Evolutionary conservation across 2,329 filamentous ascomycete species (phyloP), one percentile per base, ranked within the genome.

Genomic region (Stagonosporopsis chrysanthemi): DNA sequence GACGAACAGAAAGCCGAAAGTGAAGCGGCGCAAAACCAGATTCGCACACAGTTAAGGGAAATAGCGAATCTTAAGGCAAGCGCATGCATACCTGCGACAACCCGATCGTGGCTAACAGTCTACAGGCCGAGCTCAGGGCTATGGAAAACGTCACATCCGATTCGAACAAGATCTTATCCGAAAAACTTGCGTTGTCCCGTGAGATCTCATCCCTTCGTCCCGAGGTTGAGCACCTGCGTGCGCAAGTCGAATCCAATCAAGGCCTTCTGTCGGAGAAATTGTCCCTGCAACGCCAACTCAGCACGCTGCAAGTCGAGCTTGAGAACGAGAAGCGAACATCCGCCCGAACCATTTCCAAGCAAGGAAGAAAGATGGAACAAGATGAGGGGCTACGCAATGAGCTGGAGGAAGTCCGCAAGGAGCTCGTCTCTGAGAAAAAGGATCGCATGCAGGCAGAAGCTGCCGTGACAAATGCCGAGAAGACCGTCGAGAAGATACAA

Each of bases 311-410:
- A 74, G 87, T 91, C 40, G 90, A 96, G 66, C 82, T 97, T 2
- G 91, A 93, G 63, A 91, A 90, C 64, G 91, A 95, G 72, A 94
- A 87, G 74, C 85, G 87, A n/a, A 83, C 87, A 3, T 81, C 84
- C 8, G 85, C 88, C 64, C 85, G 88, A 48, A 83, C 83, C 3
- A 66, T 79, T 5, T 79, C 79, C 1, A 82, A 83, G 63, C 73
- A 77, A 64, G 80, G 78, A 44, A 79, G 72, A 71, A 83, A 71
- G 73, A 84, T 78, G 39, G 79, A 81, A 51, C 78, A 79, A 36
- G 81, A 83, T 63, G 80, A 77, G 51, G 80, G 79, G 64, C 68
- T 81, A 69, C 76, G 73, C 72, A 77, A 55, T 62, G 75, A 63
- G 70, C 71, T 78, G 56, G 80, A 80, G 71, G 72, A 78, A 51